Percentiles rank a stretch among this genome's conserved stretches.
phyloP scores from a whole-genome alignment of 768 basidiomycete species.

The Pleurotus platypus region DNA sequence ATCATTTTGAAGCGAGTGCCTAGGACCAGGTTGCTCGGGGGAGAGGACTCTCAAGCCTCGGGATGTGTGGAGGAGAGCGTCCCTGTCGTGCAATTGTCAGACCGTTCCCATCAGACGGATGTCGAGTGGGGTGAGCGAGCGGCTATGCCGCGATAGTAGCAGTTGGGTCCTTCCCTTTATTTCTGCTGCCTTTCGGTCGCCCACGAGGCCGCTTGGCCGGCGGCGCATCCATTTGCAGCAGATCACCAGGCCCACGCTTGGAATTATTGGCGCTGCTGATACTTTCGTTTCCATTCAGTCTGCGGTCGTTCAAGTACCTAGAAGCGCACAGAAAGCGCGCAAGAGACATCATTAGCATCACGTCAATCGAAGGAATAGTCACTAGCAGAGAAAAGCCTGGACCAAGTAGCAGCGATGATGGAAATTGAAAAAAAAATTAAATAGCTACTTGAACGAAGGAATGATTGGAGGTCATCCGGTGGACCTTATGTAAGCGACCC shows the following conservation, averaged over 20 bases:
- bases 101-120: too few species aligned
- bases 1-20: background rate
- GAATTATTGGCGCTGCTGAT: background rate
- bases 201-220: slow-evolving; percentile 55
- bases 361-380: background rate
- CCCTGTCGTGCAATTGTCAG: too few species aligned
- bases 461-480: slow-evolving; percentile 5
- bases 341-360: background rate
- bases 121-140: too few species aligned
- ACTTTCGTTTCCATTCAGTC: slow-evolving; percentile 46
- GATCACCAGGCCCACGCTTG: slow-evolving; percentile 17
- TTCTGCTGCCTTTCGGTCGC: slow-evolving; percentile 71
- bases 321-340: slow-evolving; percentile 11
- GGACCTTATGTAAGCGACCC: slow-evolving; percentile 10
- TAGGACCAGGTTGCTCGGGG: background rate
- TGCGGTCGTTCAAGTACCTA: slow-evolving; percentile 63
- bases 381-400: background rate
- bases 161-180: slow-evolving; percentile 19
- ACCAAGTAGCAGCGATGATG: background rate
- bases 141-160: background rate
- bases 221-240: slow-evolving; percentile 18
- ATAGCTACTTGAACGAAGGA: background rate
- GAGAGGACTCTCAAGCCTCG: too few species aligned
- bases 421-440: background rate
- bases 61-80: too few species aligned